Conservation (phyloP, 129 eudicot species). For the Glebionis coronaria region DNA sequence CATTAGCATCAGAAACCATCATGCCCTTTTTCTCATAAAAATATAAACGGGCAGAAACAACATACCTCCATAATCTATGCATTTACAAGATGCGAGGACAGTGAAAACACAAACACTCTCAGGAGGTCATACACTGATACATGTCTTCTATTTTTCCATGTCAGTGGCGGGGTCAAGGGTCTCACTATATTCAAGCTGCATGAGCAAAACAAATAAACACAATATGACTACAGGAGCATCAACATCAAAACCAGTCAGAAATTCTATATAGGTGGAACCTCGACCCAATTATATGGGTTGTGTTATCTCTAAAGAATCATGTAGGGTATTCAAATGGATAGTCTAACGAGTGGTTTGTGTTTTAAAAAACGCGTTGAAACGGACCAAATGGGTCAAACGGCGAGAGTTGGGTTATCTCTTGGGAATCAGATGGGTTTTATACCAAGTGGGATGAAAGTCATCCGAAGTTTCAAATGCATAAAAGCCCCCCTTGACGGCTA, state of each 20-base stretch:
- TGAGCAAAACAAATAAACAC: not conserved
- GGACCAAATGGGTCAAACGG: not conserved
- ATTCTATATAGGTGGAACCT: not conserved
- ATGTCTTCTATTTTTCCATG: constrained; percentile 42
- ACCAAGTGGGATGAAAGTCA: not conserved
- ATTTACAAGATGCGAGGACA: constrained; percentile 31
- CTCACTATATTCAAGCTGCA: constrained; percentile 73
- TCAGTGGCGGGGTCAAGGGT: constrained; percentile 44
- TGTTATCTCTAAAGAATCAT: not conserved
- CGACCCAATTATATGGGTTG: not conserved
- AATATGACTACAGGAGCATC: not conserved
- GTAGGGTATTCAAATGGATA: not conserved
- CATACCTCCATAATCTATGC: constrained; percentile 15
- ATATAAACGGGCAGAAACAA: not conserved
- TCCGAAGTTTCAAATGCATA: not conserved
- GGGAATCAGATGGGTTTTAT: too few relatives aligned
- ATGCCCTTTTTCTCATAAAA: constrained; percentile 20
- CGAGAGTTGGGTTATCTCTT: too few relatives aligned
- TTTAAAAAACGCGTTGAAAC: not conserved
- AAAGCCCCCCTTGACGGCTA: not conserved
- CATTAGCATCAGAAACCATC: too few relatives aligned
- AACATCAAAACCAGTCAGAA: constrained; percentile 1
- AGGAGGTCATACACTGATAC: not conserved
- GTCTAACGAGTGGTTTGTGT: too few relatives aligned
- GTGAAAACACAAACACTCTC: constrained; percentile 3